Base-by-base conservation (phyloP, 331 rosid genomes). In the Malus hybrid region DNA sequence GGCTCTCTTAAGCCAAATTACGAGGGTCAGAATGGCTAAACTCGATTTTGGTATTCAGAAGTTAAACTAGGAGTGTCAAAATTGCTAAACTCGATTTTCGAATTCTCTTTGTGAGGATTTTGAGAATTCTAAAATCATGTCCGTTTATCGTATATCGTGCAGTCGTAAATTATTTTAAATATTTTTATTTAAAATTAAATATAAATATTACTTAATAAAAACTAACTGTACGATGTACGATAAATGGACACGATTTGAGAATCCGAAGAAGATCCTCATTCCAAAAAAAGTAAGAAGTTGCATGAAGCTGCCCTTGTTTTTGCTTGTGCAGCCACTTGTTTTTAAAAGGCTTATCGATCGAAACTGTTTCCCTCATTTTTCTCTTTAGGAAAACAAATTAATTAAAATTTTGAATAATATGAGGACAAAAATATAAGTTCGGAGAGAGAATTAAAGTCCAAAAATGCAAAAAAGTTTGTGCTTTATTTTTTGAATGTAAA, bases 311-410 rank as follows among this genome's bases (percentile, higher is more conserved):
- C 58, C 77, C 58, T 24, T 39, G 57, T 22, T 72, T 9, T 60
- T 58, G 77, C 58, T 58, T 7, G 6, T 72, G 11, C 33, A 57
- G 8, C 10, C 6, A 72, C 20, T 34, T 34, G 14, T 57, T 36
- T 14, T 72, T 26, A 24, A 10, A 24, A 24, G 24, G 24, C 58
- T 9, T 20, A 42, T 61, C 18, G 9, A 42, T 61, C 18, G 9
- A 28, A 62, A 73, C 77, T 61, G 77, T 61, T 58, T 52, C 30
- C 77, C 77, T 22, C 68, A 42, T 5, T 61, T 73, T 61, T 26
- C 70, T 73, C 61, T 24, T 48, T 6, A 33, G 52, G 42, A 33
- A 19, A 65, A 15, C 13, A 33, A 6, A 3, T 33, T 16, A 0
- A 14, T 6, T 28, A 48, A 48, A 48, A 48, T 14, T 16, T 14